These are phyloP conservation scores for Wickerhamomyces bovis DNA, from an alignment of 805 yeast genomes.

Conservation along the genomic window DNA sequence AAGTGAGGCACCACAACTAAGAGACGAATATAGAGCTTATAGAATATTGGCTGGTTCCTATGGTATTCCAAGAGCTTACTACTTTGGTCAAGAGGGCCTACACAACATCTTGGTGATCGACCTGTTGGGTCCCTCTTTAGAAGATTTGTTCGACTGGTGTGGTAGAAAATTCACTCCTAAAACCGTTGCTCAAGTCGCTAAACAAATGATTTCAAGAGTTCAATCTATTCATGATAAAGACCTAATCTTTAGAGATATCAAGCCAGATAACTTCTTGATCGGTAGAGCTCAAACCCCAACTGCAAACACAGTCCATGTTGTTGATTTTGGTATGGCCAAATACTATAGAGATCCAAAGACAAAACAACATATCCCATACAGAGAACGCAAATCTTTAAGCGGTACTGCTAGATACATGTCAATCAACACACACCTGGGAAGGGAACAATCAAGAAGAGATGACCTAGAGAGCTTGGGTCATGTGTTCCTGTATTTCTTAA, in stretches of 20 bases:
- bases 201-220: constrained; percentile 87
- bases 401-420: constrained; percentile 99
- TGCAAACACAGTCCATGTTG: constrained; percentile 81
- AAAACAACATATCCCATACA: constrained; percentile 90
- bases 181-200: constrained; percentile 89
- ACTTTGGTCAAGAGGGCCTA: constrained; percentile 96
- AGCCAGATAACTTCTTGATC: constrained; percentile 93
- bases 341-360: constrained; percentile 96
- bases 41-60: constrained; percentile 72
- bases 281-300: constrained; percentile 83
- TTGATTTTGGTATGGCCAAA: constrained; percentile 98
- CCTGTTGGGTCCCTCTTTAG: constrained; percentile 89
- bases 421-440: constrained; percentile 92
- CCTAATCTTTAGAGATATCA: constrained; percentile 91
- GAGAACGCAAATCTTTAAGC: constrained; percentile 91
- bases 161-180: constrained; percentile 82
- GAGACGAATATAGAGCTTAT: constrained; percentile 96
- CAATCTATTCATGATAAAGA: constrained; percentile 85
- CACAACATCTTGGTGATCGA: constrained; percentile 94
- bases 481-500: constrained; percentile 88
- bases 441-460: constrained; percentile 95
- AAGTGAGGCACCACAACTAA: constrained; percentile 93
- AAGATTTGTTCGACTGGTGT: constrained; percentile 98
- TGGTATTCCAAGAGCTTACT: constrained; percentile 95
- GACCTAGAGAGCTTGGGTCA: constrained; percentile 96